Percentiles rank a stretch among this genome's conserved stretches.
phyloP scores from a whole-genome alignment of 2,329 filamentous ascomycete genomes.

The Colletotrichum sp. region DNA sequence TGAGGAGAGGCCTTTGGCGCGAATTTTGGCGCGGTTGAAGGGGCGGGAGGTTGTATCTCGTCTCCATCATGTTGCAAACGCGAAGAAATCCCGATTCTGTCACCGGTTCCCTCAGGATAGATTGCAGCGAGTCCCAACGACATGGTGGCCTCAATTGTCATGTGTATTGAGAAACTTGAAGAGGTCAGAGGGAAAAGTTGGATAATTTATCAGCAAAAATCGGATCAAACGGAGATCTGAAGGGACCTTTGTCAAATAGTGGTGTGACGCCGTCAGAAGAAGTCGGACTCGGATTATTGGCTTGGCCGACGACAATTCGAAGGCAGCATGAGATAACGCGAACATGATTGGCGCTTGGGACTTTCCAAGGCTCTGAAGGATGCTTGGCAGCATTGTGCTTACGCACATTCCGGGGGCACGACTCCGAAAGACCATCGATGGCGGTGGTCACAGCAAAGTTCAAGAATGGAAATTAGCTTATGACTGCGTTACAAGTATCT shows the following conservation, averaged over 20 bases:
- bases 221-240: neutral
- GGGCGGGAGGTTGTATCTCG: neutral
- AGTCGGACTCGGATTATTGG: neutral
- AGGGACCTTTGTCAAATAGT: neutral
- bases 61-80: neutral
- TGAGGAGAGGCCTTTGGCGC: neutral
- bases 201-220: neutral
- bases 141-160: neutral
- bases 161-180: neutral
- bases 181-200: accelerated
- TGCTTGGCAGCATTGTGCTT: neutral
- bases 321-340: neutral
- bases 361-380: neutral
- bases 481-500: too few species aligned
- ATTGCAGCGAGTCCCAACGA: neutral
- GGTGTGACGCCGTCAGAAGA: neutral
- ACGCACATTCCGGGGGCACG: neutral
- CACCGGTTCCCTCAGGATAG: neutral
- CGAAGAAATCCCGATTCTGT: neutral
- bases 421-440: neutral
- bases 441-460: neutral
- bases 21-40: neutral
- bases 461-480: too few species aligned
- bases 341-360: neutral
- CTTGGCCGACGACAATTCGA: neutral